Evolutionary conservation across 2,329 filamentous ascomycete genomes (phyloP).

Genomic region (Macrophomina tecta): DNA sequence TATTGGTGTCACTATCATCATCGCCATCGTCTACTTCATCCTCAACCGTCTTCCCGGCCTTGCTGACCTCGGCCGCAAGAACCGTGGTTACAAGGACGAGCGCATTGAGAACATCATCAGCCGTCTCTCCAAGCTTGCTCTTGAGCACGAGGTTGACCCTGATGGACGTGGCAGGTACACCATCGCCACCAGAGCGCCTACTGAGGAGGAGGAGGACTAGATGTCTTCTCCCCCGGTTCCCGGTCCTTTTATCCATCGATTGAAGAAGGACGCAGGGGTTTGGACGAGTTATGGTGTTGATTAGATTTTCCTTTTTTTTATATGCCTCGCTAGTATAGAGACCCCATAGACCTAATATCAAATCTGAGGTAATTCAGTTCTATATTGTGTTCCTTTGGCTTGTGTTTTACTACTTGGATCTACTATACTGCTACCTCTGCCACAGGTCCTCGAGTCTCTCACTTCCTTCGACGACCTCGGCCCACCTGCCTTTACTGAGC

Average conservation of each 20-base stretch:
- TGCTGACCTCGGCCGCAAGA: slow-evolving; percentile 68
- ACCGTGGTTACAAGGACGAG: slow-evolving; percentile 66
- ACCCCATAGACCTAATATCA: slow-evolving; percentile 25
- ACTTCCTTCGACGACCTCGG: slow-evolving; percentile 4
- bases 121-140: slow-evolving; percentile 67
- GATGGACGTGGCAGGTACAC: slow-evolving; percentile 52
- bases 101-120: slow-evolving; percentile 71
- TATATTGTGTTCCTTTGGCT: slow-evolving; percentile 10
- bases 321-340: slow-evolving; percentile 27
- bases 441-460: slow-evolving; percentile 3
- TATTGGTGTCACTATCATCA: slow-evolving; percentile 69
- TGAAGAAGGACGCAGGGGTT: slow-evolving; percentile 28
- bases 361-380: slow-evolving; percentile 24
- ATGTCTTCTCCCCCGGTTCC: slow-evolving; percentile 8
- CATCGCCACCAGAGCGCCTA: slow-evolving; percentile 49
- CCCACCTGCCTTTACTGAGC: background rate
- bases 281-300: slow-evolving; percentile 27
- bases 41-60: slow-evolving; percentile 65
- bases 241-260: slow-evolving; percentile 20
- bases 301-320: slow-evolving; percentile 22
- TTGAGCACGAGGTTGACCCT: slow-evolving; percentile 64
- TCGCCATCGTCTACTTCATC: slow-evolving; percentile 69
- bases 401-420: slow-evolving; percentile 7
- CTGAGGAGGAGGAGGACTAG: slow-evolving; percentile 56
- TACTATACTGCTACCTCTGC: slow-evolving; percentile 16